These are phyloP conservation scores for Waitea zeae DNA, from an alignment of 1,284 basidiomycete species.

Conservation along the genomic window DNA sequence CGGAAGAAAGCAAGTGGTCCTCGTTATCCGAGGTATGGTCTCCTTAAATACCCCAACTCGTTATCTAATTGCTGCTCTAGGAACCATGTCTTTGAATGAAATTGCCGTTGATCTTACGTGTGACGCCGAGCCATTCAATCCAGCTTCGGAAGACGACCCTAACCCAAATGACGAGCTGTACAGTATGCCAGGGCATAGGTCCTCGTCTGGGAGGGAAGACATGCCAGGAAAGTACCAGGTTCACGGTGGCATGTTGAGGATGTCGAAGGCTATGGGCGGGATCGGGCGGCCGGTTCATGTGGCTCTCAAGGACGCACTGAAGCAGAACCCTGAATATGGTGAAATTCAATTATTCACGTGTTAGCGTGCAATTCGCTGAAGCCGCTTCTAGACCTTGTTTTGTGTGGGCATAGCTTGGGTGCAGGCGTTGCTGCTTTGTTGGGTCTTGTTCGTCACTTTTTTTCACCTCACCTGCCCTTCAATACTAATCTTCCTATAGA, in stretches of 20 bases:
- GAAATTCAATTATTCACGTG: constrained; percentile 15
- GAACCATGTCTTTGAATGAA: too few species aligned
- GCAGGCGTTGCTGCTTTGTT: constrained; percentile 69
- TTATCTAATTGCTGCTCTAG: too few species aligned
- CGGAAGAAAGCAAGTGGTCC: too few species aligned
- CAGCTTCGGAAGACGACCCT: too few species aligned
- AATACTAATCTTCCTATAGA: constrained; percentile 21
- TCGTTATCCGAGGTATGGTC: too few species aligned
- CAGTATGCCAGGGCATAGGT: too few species aligned
- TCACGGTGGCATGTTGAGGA: constrained; percentile 65
- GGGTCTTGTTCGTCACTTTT: constrained; percentile 43
- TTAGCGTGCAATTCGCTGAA: constrained; percentile 12
- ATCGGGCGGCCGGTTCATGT: constrained; percentile 62
- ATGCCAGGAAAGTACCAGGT: too few species aligned
- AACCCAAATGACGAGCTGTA: too few species aligned
- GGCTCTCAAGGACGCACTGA: constrained; percentile 53
- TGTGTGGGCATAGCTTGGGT: constrained; percentile 79
- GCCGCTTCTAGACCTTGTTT: constrained; percentile 54
- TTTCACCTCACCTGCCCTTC: not conserved
- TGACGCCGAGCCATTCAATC: too few species aligned
- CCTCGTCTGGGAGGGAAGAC: too few species aligned
- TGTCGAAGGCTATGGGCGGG: constrained; percentile 65
- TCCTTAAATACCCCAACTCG: too few species aligned
- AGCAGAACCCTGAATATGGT: constrained; percentile 50
- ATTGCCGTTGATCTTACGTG: too few species aligned